These are phyloP conservation scores for Pichia heedii DNA, from an alignment of 805 yeast species.

Conservation along the genomic window DNA sequence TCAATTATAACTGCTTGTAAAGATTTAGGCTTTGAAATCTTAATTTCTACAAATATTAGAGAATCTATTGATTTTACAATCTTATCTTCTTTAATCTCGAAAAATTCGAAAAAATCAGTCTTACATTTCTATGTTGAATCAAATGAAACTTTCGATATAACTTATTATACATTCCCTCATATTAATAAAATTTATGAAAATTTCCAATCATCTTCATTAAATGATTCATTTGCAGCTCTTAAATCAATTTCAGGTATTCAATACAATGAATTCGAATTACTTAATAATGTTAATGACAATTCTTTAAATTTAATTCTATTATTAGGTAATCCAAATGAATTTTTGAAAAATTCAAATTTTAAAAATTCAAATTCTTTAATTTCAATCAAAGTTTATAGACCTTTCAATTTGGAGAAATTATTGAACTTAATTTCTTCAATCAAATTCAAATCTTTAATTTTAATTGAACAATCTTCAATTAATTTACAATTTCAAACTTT, in stretches of 20 bases:
- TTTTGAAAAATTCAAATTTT: slow-evolving; percentile 11
- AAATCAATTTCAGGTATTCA: slow-evolving; percentile 20
- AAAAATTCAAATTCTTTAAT: slow-evolving; percentile 35
- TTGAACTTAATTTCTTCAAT: slow-evolving; percentile 36
- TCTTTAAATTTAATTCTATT: slow-evolving; percentile 41
- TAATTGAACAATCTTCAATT: slow-evolving; percentile 56
- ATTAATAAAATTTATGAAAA: slow-evolving; percentile 12
- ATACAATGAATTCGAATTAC: slow-evolving; percentile 33
- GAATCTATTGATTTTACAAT: slow-evolving; percentile 48
- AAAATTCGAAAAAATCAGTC: slow-evolving; percentile 43
- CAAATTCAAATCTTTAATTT: slow-evolving; percentile 41
- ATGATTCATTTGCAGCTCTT: slow-evolving; percentile 26
- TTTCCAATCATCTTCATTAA: slow-evolving; percentile 23
- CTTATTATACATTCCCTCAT: slow-evolving; percentile 8
- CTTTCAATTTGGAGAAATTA: slow-evolving; percentile 52
- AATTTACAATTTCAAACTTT: slow-evolving; percentile 32
- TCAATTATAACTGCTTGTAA: slow-evolving; percentile 63
- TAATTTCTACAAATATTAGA: slow-evolving; percentile 51
- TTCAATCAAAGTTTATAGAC: slow-evolving; percentile 59
- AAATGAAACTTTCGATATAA: background rate
- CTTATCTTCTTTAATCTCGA: slow-evolving; percentile 51
- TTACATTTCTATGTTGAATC: slow-evolving; percentile 53
- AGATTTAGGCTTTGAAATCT: slow-evolving; percentile 53
- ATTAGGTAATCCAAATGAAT: slow-evolving; percentile 43
- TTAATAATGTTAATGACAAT: slow-evolving; percentile 12